These are phyloP conservation scores for Picochlorum sp. DNA, from an alignment of 139 green algal genomes.

Conservation along the genomic window DNA sequence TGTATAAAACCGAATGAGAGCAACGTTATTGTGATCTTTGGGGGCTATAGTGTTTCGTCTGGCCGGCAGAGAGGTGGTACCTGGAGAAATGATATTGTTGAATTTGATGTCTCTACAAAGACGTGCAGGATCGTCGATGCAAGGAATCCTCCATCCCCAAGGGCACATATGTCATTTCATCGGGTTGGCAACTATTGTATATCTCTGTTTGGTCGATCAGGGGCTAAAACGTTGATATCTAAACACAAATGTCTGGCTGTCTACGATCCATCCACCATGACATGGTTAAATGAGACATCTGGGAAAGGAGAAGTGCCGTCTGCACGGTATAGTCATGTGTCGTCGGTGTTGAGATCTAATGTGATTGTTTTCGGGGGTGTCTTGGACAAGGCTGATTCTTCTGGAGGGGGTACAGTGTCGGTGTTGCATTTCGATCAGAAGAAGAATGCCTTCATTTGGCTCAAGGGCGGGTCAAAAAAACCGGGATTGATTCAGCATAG, in stretches of 20 bases:
- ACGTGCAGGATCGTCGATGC: background rate
- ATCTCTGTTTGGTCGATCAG: conserved; percentile 3
- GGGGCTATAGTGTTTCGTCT: conserved; percentile 9
- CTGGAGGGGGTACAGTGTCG: too few relatives aligned
- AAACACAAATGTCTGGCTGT: background rate
- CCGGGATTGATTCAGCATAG: background rate
- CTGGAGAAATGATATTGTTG: conserved; percentile 18
- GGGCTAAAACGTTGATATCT: background rate
- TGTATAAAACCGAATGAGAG: conserved; percentile 14
- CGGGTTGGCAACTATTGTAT: conserved; percentile 7
- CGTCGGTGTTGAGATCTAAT: background rate
- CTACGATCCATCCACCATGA: background rate
- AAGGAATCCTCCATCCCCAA: background rate
- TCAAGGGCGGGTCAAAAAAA: too few relatives aligned
- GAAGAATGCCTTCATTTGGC: too few relatives aligned
- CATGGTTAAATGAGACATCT: background rate
- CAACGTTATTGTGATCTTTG: conserved; percentile 12
- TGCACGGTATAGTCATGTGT: background rate
- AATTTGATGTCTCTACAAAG: conserved; percentile 4
- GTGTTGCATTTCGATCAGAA: too few relatives aligned
- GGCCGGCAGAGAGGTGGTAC: background rate
- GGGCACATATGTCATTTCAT: conserved; percentile 18
- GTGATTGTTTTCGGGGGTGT: background rate
- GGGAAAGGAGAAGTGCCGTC: background rate
- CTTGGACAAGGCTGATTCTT: too few relatives aligned